Conservation (phyloP, 768 basidiomycete species). For the Russula griseocarnosa region DNA sequence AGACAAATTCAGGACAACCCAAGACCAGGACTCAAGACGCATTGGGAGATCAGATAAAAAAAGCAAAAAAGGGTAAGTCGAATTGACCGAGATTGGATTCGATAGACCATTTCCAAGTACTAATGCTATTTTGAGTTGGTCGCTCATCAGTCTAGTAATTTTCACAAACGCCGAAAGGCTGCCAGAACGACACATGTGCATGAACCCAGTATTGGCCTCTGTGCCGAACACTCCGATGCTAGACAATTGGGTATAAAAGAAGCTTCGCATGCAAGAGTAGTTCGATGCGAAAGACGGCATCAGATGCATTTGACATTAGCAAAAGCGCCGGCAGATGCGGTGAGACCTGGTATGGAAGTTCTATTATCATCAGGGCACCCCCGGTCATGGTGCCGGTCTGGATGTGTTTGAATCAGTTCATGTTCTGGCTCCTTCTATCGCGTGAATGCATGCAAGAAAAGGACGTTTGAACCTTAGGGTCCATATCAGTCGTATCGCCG, state of each 20-base stretch:
- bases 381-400: not conserved
- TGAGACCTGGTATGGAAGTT: not conserved
- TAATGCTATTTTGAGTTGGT: not conserved
- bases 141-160: not conserved
- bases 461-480: not conserved
- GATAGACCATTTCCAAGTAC: not conserved
- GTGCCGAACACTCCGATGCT: not conserved
- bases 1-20: not conserved
- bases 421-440: not conserved
- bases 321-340: not conserved
- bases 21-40: not conserved
- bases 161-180: not conserved
- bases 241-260: not conserved
- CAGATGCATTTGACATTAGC: not conserved
- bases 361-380: not conserved
- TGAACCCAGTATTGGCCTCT: not conserved
- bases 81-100: not conserved
- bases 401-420: not conserved
- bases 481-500: conserved; percentile 14
- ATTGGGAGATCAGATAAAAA: not conserved
- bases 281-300: not conserved
- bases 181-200: no score
- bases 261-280: not conserved
- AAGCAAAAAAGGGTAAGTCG: not conserved
- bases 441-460: not conserved